phyloP scores from a whole-genome alignment of 2,329 filamentous ascomycete genomes.

The Talaromyces sp. region DNA sequence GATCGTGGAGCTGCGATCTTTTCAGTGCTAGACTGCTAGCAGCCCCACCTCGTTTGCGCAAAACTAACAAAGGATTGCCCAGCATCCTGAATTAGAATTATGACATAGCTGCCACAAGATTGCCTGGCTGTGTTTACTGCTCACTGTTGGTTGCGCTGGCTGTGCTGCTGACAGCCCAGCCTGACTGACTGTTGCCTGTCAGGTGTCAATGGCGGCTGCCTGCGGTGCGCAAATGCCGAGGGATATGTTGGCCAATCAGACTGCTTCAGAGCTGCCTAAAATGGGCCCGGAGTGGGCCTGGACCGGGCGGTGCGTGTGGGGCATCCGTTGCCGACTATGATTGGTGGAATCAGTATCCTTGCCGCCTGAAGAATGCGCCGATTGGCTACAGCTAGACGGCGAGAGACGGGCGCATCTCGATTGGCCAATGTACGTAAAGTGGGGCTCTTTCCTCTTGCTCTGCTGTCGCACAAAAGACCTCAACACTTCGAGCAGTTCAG shows the following conservation, averaged over 20 bases:
- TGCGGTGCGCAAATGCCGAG: background rate
- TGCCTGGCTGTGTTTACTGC: background rate
- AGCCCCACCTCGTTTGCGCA: background rate
- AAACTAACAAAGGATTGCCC: background rate
- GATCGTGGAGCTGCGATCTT: background rate
- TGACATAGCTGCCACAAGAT: too few relatives aligned
- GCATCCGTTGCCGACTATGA: background rate
- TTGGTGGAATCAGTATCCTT: background rate
- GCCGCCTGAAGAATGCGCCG: background rate
- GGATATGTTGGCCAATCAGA: background rate
- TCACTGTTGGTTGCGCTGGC: too few relatives aligned
- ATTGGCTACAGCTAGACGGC: background rate
- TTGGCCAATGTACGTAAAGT: background rate
- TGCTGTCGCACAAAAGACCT: background rate
- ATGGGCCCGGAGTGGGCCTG: background rate
- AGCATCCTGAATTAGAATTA: background rate
- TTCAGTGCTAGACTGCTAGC: background rate
- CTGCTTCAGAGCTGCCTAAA: background rate
- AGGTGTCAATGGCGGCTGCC: background rate
- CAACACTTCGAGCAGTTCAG: background rate
- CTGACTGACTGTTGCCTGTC: background rate
- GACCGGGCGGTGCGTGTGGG: background rate
- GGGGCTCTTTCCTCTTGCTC: background rate
- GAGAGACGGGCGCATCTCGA: background rate
- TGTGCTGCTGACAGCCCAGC: background rate